Conservation (phyloP, 495 filamentous ascomycete species). For the Daldinia loculata region DNA sequence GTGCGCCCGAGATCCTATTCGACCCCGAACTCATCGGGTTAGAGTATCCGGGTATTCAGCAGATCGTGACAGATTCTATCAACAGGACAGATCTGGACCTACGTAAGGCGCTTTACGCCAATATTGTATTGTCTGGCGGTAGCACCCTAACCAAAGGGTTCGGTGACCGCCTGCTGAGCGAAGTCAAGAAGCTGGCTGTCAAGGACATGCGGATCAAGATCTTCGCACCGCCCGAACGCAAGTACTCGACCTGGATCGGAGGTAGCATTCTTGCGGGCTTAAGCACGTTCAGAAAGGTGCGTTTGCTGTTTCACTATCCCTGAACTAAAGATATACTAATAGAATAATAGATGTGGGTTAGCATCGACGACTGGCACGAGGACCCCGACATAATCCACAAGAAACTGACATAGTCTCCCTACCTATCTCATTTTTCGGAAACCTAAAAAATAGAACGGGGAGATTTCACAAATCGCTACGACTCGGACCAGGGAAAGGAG, state of each 20-base stretch:
- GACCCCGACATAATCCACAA: slow-evolving; percentile 98
- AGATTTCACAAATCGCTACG: neutral
- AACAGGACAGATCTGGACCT: slow-evolving; percentile 97
- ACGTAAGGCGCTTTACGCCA: slow-evolving; percentile 90
- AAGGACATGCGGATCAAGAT: slow-evolving; percentile 99
- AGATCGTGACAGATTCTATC: slow-evolving; percentile 96
- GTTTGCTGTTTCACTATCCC: slow-evolving; percentile 29
- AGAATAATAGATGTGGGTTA: slow-evolving; percentile 90
- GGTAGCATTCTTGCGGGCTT: slow-evolving; percentile 96
- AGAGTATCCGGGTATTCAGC: slow-evolving; percentile 96
- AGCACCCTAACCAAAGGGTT: slow-evolving; percentile 89
- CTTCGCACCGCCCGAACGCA: slow-evolving; percentile 94
- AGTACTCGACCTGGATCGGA: slow-evolving; percentile 99
- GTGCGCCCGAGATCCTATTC: slow-evolving; percentile 97
- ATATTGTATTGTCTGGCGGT: slow-evolving; percentile 96
- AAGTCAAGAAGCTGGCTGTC: slow-evolving; percentile 90
- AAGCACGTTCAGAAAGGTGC: slow-evolving; percentile 97
- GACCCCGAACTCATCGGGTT: slow-evolving; percentile 96
- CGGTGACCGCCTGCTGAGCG: slow-evolving; percentile 89
- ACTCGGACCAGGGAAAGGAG: neutral
- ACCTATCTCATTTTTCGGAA: neutral
- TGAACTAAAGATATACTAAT: neutral
- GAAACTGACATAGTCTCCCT: slow-evolving; percentile 76
- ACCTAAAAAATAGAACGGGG: neutral
- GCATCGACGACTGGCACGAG: slow-evolving; percentile 98